Conservation (phyloP, 2,329 filamentous ascomycete genomes). For the Lachnum nothofagi region DNA sequence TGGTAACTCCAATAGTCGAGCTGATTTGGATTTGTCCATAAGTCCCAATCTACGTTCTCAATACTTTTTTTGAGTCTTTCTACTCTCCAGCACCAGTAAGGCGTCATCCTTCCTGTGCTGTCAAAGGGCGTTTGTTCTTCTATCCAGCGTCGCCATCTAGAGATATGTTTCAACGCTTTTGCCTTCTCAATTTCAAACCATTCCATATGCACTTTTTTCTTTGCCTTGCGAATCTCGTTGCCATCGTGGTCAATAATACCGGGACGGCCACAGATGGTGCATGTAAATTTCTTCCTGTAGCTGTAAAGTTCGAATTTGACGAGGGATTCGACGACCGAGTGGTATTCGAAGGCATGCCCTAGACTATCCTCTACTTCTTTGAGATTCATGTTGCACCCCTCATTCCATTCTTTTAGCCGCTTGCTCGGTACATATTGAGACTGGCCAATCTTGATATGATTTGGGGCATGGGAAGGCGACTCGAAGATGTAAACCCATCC, state of each 20-base stretch:
- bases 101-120: neutral
- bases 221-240: too few relatives aligned
- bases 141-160: neutral
- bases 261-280: neutral
- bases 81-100: slow-evolving; percentile 1
- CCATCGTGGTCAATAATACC: too few relatives aligned
- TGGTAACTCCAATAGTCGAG: neutral
- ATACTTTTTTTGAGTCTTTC: neutral
- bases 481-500: neutral
- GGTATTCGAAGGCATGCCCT: neutral
- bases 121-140: neutral
- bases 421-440: neutral
- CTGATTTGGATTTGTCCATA: neutral
- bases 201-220: neutral
- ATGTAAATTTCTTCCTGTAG: neutral
- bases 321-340: neutral
- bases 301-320: neutral
- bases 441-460: neutral
- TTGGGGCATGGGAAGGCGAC: neutral
- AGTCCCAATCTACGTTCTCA: neutral
- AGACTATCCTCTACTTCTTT: neutral
- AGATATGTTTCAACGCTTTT: neutral
- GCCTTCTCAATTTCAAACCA: neutral
- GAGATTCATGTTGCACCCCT: neutral
- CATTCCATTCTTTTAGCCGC: neutral